phyloP scores from a whole-genome alignment of 192 early-diverging fungal genomes.

The Linnemannia exigua region DNA sequence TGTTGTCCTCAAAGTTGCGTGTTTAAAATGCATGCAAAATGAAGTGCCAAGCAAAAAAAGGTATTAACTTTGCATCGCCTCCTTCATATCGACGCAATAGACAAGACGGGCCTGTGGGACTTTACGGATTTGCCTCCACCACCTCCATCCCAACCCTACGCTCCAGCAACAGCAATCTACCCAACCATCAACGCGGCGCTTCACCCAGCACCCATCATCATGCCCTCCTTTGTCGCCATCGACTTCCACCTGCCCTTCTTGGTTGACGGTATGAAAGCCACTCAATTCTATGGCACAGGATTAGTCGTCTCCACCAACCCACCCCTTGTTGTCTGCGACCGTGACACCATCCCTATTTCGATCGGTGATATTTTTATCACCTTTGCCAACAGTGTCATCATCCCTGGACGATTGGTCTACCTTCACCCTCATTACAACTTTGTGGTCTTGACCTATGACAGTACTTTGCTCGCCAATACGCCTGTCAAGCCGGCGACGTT shows the following conservation, averaged over 20 bases:
- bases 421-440: constrained; percentile 93
- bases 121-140: constrained; percentile 78
- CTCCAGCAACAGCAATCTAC: constrained; percentile 80
- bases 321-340: constrained; percentile 87
- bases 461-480: constrained; percentile 78
- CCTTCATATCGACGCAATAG: constrained; percentile 25
- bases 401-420: constrained; percentile 87
- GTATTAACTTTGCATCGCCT: too few relatives aligned
- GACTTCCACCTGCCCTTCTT: constrained; percentile 86
- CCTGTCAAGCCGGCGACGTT: constrained; percentile 76
- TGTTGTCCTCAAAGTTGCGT: neutral
- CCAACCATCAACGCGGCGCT: constrained; percentile 79
- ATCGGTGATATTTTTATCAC: constrained; percentile 87
- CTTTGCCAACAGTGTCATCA: constrained; percentile 89
- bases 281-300: constrained; percentile 80
- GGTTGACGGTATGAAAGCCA: constrained; percentile 81
- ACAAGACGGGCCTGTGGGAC: constrained; percentile 85
- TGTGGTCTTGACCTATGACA: constrained; percentile 87
- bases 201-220: constrained; percentile 78
- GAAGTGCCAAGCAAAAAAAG: too few relatives aligned
- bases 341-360: constrained; percentile 84
- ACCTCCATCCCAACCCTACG: constrained; percentile 59
- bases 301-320: constrained; percentile 82
- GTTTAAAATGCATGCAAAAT: too few relatives aligned
- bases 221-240: constrained; percentile 87